These are phyloP conservation scores for Cruciata laevipes DNA, from an alignment of 257 asterid genomes.

Conservation along the genomic window DNA sequence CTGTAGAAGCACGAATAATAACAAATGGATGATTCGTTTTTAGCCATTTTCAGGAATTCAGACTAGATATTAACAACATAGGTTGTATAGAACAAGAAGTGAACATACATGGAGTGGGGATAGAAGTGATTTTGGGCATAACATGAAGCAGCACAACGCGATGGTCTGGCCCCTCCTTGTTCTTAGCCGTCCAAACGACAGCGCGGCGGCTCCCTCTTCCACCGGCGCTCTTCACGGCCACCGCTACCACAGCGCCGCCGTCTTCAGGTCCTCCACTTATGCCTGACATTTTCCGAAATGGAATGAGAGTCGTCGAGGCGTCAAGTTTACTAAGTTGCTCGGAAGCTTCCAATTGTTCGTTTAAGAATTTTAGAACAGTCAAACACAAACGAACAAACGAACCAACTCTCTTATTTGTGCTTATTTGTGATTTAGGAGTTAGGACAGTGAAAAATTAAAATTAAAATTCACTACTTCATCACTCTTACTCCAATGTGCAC, in stretches of 20 bases:
- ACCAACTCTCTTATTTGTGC: too few relatives aligned
- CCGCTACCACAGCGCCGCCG: slow-evolving; percentile 38
- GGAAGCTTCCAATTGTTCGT: not conserved
- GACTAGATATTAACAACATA: not conserved
- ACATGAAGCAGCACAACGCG: slow-evolving; percentile 59
- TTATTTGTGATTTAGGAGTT: too few relatives aligned
- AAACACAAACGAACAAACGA: not conserved
- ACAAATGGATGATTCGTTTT: not conserved
- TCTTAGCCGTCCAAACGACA: slow-evolving; percentile 73
- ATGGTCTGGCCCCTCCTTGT: slow-evolving; percentile 38
- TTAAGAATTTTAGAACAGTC: not conserved
- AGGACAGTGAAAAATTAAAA: too few relatives aligned
- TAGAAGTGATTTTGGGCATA: slow-evolving; percentile 45
- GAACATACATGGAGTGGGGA: slow-evolving; percentile 75
- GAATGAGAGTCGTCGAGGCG: not conserved
- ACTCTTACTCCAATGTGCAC: too few relatives aligned
- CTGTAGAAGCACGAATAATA: slow-evolving; percentile 32
- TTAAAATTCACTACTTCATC: too few relatives aligned
- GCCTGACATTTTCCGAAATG: not conserved
- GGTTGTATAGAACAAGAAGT: not conserved
- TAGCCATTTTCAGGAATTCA: not conserved
- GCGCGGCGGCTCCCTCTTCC: slow-evolving; percentile 83
- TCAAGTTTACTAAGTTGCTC: not conserved
- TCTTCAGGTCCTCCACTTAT: slow-evolving; percentile 15
- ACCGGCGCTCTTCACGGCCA: slow-evolving; percentile 65